phyloP scores from a whole-genome alignment of 1,284 basidiomycete species.

The Singerocomus inundabilis region DNA sequence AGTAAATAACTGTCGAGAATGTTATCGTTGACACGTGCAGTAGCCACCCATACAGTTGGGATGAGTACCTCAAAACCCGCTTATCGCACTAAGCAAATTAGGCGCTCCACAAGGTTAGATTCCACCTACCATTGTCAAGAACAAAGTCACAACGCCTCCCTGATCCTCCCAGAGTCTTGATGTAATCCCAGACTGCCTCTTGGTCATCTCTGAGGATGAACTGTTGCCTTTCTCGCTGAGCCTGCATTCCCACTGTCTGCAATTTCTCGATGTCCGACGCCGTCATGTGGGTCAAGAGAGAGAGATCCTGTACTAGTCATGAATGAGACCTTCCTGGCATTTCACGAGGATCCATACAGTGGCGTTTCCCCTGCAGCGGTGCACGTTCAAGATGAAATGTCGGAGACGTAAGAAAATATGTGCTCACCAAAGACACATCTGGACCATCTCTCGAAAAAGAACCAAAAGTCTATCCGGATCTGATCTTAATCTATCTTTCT shows the following conservation, averaged over 20 bases:
- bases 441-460: slow-evolving; percentile 82
- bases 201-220: slow-evolving; percentile 89
- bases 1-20: slow-evolving; percentile 72
- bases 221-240: slow-evolving; percentile 69
- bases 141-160: slow-evolving; percentile 78
- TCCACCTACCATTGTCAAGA: slow-evolving; percentile 77
- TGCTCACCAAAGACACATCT: slow-evolving; percentile 81
- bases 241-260: slow-evolving; percentile 78
- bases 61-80: slow-evolving; percentile 75
- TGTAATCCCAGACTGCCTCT: slow-evolving; percentile 70
- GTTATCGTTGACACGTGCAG: slow-evolving; percentile 2
- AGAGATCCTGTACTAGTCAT: slow-evolving; percentile 60
- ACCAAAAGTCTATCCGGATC: slow-evolving; percentile 57
- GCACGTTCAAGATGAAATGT: not conserved
- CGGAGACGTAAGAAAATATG: not conserved
- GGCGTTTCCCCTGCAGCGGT: slow-evolving; percentile 68
- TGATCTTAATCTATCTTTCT: slow-evolving; percentile 43
- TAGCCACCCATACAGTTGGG: not conserved
- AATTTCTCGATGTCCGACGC: slow-evolving; percentile 80
- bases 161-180: slow-evolving; percentile 48
- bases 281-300: slow-evolving; percentile 77
- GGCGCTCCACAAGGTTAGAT: slow-evolving; percentile 16
- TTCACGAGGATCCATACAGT: slow-evolving; percentile 45
- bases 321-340: not conserved
- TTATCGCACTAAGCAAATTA: slow-evolving; percentile 30